Base-by-base conservation (phyloP, 1,139 yeast genomes). In the Pichia terricola region DNA sequence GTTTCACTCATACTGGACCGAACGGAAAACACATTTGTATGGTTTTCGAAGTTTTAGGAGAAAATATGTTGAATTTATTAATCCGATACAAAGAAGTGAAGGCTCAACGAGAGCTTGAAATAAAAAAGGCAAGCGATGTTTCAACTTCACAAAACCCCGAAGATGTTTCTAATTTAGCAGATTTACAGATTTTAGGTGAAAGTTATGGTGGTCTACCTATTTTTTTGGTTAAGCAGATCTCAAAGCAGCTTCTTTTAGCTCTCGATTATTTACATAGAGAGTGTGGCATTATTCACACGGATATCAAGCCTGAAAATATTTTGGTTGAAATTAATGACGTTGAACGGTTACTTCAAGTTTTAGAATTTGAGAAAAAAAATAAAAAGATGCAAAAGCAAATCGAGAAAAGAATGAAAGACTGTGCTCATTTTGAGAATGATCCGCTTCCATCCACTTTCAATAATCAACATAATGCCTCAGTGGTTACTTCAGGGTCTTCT, bases 1-100 rank as follows among this genome's bases (percentile, higher is more conserved):
- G 81, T 45, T 83, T 83, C 54, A 68, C 72, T 22, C 84, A 82
- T 53, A 63, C 62, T 10, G 94, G 94, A 0, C 86, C 87, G 1
- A 79, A 83, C 59, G 94, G 94, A 0, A 69, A 72, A 11, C 94
- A 83, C 60, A 77, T 82, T 10, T 84, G 83, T 40, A 58, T 83
- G 91, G 86, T 81, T 2, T 82, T 83, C 57, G 91, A 83, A 63
- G 85, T 82, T 1, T 63, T 83, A 45, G 94, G 94, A n/a, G 94
- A 83, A 56, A 82, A 81, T 57, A 65, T 83, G 59, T 62, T 82
- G 46, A 81, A 82, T 41, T 65, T 83, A 54, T 74, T 81, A 42
- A 69, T 80, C 51, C 71, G 80, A 52, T 81, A 74, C 57, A 73
- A 75, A 53, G 59, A 60, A 31, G 61, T 62, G 37, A 61, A 59